Evolutionary conservation across 2,329 filamentous ascomycete genomes (phyloP).

Genomic region (Davidsoniella virescens): DNA sequence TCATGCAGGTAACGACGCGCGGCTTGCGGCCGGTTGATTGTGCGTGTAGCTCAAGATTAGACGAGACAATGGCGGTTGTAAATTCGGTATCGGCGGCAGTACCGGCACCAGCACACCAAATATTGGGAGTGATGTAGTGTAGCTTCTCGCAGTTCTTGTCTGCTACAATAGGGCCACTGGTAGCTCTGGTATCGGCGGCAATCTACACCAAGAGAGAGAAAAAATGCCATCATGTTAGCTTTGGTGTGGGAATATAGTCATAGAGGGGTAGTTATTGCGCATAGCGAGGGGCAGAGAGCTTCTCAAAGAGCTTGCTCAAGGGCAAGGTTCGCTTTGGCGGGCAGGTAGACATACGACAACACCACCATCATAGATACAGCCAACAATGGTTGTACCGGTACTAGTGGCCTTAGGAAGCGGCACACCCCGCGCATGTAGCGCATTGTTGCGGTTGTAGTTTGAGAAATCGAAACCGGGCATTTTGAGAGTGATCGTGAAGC

Average conservation of each 20-base stretch:
- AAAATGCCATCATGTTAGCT: not conserved
- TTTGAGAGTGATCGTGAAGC: slow-evolving; percentile 21
- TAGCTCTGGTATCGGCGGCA: slow-evolving; percentile 94
- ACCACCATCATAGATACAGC: slow-evolving; percentile 88
- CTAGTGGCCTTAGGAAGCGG: slow-evolving; percentile 95
- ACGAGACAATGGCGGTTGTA: slow-evolving; percentile 95
- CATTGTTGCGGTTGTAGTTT: slow-evolving; percentile 98
- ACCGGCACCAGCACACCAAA: slow-evolving; percentile 97
- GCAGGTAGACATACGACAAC: slow-evolving; percentile 54
- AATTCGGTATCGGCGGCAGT: slow-evolving; percentile 98
- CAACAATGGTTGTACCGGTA: slow-evolving; percentile 97
- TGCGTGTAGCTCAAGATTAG: slow-evolving; percentile 92
- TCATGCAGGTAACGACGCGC: slow-evolving; percentile 98
- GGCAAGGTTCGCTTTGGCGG: not conserved
- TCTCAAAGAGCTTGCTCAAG: not conserved
- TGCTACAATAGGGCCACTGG: slow-evolving; percentile 92
- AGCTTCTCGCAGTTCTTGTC: slow-evolving; percentile 99
- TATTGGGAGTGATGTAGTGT: slow-evolving; percentile 95
- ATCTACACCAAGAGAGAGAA: slow-evolving; percentile 39
- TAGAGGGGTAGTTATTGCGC: not conserved
- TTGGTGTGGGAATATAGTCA: not conserved
- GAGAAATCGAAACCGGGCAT: slow-evolving; percentile 99
- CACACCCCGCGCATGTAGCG: slow-evolving; percentile 83
- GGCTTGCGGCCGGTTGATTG: slow-evolving; percentile 93
- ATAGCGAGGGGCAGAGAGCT: not conserved